Conservation (phyloP, 1,284 basidiomycete species). For the Trichosporon ovoides region DNA sequence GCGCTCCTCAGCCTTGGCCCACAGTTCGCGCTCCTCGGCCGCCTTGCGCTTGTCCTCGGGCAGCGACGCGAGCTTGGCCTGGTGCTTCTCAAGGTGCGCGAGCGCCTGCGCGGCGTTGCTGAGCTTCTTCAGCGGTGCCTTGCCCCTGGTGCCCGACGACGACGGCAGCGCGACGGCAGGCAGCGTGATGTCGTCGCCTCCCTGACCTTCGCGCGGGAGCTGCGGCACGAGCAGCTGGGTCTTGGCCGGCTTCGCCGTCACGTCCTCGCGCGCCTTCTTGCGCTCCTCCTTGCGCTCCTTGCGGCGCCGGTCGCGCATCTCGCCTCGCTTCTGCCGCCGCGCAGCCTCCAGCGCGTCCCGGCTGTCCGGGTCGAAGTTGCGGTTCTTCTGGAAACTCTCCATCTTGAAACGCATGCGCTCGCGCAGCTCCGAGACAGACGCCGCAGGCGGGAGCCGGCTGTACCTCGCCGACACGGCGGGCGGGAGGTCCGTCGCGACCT, state of each 20-base stretch:
- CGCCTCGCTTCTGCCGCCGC: conserved; percentile 65
- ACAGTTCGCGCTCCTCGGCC: conserved; percentile 70
- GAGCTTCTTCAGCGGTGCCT: conserved; percentile 50
- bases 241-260: conserved; percentile 48
- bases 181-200: conserved; percentile 61
- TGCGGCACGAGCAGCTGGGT: conserved; percentile 63
- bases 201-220: conserved; percentile 30
- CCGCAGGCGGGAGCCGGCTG: conserved; percentile 63
- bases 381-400: conserved; percentile 57
- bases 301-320: conserved; percentile 72
- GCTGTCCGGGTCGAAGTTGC: conserved; percentile 43
- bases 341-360: conserved; percentile 77
- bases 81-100: conserved; percentile 65
- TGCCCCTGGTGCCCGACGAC: conserved; percentile 50
- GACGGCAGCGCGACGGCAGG: conserved; percentile 56
- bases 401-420: conserved; percentile 75
- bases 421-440: conserved; percentile 65
- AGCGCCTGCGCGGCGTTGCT: conserved; percentile 80
- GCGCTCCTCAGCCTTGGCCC: conserved; percentile 78
- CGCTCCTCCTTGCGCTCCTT: conserved; percentile 79
- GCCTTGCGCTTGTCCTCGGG: conserved; percentile 73
- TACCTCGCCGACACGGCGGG: conserved; percentile 20
- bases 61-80: conserved; percentile 64
- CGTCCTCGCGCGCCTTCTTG: conserved; percentile 53
- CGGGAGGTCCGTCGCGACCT: conserved; percentile 16